A percentile compares a stretch with the other conserved stretches of the same genome.
Conservation (phyloP, 352 stramenopile species). For the Thalassiosira oceanica region DNA sequence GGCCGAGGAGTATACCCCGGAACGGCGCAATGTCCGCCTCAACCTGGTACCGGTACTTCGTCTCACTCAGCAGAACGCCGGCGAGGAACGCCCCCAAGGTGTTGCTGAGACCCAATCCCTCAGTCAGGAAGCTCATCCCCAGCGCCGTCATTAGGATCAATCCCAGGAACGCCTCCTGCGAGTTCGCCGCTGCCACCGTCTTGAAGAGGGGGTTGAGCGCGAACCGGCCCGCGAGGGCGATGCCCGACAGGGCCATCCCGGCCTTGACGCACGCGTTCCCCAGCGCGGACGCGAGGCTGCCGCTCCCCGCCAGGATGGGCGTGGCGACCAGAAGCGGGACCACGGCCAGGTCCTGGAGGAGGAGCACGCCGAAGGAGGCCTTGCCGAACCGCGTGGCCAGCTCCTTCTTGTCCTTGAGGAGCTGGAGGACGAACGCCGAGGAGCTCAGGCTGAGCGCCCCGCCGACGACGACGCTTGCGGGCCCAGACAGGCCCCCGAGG, state of each 20-base stretch:
- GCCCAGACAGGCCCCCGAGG: slow-evolving; percentile 50
- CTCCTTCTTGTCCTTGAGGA: slow-evolving; percentile 84
- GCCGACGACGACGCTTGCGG: slow-evolving; percentile 80
- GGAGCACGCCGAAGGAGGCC: slow-evolving; percentile 83
- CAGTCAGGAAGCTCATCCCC: slow-evolving; percentile 85
- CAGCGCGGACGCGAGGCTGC: slow-evolving; percentile 70
- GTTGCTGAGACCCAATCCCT: slow-evolving; percentile 85
- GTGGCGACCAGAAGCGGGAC: slow-evolving; percentile 86
- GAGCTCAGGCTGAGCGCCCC: slow-evolving; percentile 80
- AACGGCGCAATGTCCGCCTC: slow-evolving; percentile 87
- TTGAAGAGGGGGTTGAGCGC: slow-evolving; percentile 85
- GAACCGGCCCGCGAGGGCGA: slow-evolving; percentile 81
- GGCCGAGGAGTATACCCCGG: slow-evolving; percentile 83
- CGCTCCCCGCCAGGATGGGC: slow-evolving; percentile 81
- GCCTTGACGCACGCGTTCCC: slow-evolving; percentile 81
- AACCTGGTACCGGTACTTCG: slow-evolving; percentile 86
- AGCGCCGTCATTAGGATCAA: slow-evolving; percentile 85
- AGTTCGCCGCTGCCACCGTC: slow-evolving; percentile 77
- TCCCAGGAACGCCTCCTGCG: slow-evolving; percentile 86
- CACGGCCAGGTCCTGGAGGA: slow-evolving; percentile 87
- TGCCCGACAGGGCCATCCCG: slow-evolving; percentile 77
- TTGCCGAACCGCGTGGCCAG: slow-evolving; percentile 81
- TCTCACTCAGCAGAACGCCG: slow-evolving; percentile 84
- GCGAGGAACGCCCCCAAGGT: slow-evolving; percentile 86
- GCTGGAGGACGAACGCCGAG: slow-evolving; percentile 85